Base-by-base conservation (phyloP, 106 monocot species). In the Alisma plantagoaquatica region DNA sequence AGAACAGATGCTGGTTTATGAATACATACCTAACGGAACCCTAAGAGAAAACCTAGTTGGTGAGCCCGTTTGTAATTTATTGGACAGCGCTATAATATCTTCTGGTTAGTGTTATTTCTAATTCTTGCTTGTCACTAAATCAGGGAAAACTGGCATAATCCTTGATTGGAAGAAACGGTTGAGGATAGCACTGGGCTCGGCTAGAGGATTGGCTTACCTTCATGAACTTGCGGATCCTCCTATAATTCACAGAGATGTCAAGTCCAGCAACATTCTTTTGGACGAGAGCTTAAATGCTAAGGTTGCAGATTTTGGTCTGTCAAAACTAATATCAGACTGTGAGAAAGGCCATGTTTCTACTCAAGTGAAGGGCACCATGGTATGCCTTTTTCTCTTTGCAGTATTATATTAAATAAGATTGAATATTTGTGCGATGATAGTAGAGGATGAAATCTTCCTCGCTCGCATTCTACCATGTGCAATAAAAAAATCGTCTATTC, bases 171-270 rank as follows among this genome's bases (percentile, higher is more conserved):
- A 55, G 20, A 23, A 45, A 8, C 43, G 65, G 23, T 56, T 66
- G 11, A 54, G 32, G 27, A 46, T 56, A 24, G 54, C 65, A 20
- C 46, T 56, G 5, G 56, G 54, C 6, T 66, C 56, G 31, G 81
- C 92, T 3, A 82, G 67, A 73, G 92, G 92, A 54, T 69, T 92
- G 33, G 82, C 92, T 27, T 92, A 92, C 67, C 78, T 92, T 42
- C 92, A 92, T 58, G 92, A 92, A 29, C 82, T 79, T 47, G 92
- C 92, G 35, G 43, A 86, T 69, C 92, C 92, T 27, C 91, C 82
- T 21, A 92, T 92, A 46, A 92, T 92, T 59, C 91, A 92, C 58
- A 92, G 91, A 70, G 91, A 92, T 68, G 64, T 92, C 27, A 92
- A 92, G 55, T 55, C 55, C 3, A 45, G 29, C 17, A 66, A 66